Percentiles rank a stretch among this genome's conserved stretches.
These are phyloP conservation scores for Vitellaria paradoxa DNA, from an alignment of 179 eudicot genomes.

Conservation along the genomic window DNA sequence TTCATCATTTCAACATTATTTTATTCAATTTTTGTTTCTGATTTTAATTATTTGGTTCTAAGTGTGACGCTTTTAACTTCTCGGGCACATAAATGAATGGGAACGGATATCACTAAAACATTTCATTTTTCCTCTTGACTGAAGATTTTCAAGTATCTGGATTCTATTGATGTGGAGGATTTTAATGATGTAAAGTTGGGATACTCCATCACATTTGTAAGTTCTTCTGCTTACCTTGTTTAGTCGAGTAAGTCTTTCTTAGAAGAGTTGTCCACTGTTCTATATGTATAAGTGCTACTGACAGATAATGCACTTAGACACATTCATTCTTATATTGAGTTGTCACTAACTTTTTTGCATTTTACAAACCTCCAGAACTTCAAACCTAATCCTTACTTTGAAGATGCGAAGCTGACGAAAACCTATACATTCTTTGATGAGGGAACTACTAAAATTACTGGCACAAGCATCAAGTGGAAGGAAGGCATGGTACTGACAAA, in stretches of 20 bases:
- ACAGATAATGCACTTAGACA: background rate
- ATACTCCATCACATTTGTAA: slow-evolving; percentile 75
- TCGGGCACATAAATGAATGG: no score
- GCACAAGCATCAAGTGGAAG: slow-evolving; percentile 87
- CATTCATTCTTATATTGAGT: background rate
- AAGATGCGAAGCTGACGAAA: slow-evolving; percentile 68
- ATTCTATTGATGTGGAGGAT: slow-evolving; percentile 79
- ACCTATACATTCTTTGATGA: slow-evolving; percentile 75
- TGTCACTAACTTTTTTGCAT: slow-evolving; percentile 12
- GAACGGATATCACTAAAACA: background rate
- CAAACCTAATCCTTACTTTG: slow-evolving; percentile 78
- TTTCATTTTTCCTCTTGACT: slow-evolving; percentile 1
- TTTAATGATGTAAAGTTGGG: slow-evolving; percentile 73
- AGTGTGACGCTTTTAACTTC: background rate
- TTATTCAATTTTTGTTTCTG: background rate
- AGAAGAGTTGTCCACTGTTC: background rate
- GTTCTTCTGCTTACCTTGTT: slow-evolving; percentile 17
- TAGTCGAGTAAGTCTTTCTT: background rate
- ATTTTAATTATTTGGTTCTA: background rate
- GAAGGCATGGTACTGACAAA: slow-evolving; percentile 64
- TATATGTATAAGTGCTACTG: background rate
- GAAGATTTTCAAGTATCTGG: slow-evolving; percentile 71
- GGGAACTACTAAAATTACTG: slow-evolving; percentile 70
- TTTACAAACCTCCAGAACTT: slow-evolving; percentile 51
- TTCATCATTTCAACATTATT: background rate